Conservation (phyloP, 352 stramenopile species). For the Pythium angustatum region DNA sequence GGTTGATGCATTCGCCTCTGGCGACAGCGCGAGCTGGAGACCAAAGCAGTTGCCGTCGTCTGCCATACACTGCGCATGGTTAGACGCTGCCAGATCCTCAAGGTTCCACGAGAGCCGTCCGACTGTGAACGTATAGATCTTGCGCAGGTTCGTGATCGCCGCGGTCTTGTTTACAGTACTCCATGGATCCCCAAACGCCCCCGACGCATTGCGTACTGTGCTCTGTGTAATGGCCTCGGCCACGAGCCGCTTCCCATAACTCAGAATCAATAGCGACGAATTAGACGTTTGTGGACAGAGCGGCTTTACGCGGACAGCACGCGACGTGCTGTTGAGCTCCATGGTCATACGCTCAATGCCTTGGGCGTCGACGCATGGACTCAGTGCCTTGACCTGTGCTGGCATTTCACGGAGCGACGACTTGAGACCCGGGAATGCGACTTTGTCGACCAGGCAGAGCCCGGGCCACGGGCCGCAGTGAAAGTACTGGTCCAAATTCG, state of each 20-base stretch:
- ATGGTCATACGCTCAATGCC: not conserved
- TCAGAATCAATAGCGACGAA: slow-evolving; percentile 6
- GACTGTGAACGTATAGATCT: slow-evolving; percentile 29
- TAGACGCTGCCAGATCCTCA: slow-evolving; percentile 11
- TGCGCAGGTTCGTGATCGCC: slow-evolving; percentile 23
- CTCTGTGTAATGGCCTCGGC: slow-evolving; percentile 12
- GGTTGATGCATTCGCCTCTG: not conserved
- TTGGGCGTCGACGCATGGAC: not conserved
- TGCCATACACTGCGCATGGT: slow-evolving; percentile 13
- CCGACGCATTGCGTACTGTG: not conserved
- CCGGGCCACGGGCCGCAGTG: slow-evolving; percentile 12
- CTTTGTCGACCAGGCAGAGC: not conserved
- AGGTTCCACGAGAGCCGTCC: slow-evolving; percentile 22
- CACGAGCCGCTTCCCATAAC: slow-evolving; percentile 11
- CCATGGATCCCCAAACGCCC: too few species aligned
- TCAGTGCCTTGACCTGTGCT: slow-evolving; percentile 5
- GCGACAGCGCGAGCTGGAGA: not conserved
- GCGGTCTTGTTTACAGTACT: too few species aligned
- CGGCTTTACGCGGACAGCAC: not conserved
- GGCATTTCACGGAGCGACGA: not conserved
- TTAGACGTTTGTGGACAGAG: not conserved
- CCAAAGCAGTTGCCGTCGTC: not conserved
- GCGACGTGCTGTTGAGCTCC: not conserved
- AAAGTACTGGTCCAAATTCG: not conserved
- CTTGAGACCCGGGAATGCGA: not conserved